Base-by-base conservation (phyloP, 495 filamentous ascomycete genomes). In the Glonium stellatum region DNA sequence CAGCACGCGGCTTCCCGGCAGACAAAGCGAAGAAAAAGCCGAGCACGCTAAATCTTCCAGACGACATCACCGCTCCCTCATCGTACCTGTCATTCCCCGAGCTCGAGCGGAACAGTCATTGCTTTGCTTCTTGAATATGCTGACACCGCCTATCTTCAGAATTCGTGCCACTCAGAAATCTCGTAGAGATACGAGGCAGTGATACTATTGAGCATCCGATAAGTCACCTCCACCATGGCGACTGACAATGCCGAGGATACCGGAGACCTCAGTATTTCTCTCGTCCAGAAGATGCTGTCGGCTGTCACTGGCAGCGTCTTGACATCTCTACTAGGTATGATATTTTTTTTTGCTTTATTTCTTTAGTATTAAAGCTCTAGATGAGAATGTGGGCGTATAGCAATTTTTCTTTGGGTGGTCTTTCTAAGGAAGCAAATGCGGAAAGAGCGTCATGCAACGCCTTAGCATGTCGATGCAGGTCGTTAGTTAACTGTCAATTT, bases 261-360 rank as follows among this genome's bases (percentile, higher is more conserved):
- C 50, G 71, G 68, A 10, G 76, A 77, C 13, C 63, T 76, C 25
- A 80, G 90, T 60, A 88, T 91, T 58, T 88, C 92, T 1, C 78
- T 89, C 15, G 69, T 76, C 9, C 95, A 97, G 75, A 90, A 89
- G 75, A 98, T 98, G 95, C 70, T 93, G 35, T 96, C 92, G 58
- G 93, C 93, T 8, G 90, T 90, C 18, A 86, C 84, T 10, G 93
- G 93, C 21, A 97, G 91, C 69, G 74, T 97, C 60, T 73, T 97
- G 54, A 97, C 93, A 10, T 90, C 88, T 31, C 74, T 98, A 12
- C 79, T 97, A 54, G 92, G 92, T 96, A 80, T 59, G 81, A 15
- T 3, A 13, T 54, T 13, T 47, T 54, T 13, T 47, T 47, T 2
- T 9, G 21, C 21, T 9, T 47, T 5, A 47, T 47, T 18, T 22